phyloP scores from a whole-genome alignment of 345 rosid species.

The Linum lewisii region DNA sequence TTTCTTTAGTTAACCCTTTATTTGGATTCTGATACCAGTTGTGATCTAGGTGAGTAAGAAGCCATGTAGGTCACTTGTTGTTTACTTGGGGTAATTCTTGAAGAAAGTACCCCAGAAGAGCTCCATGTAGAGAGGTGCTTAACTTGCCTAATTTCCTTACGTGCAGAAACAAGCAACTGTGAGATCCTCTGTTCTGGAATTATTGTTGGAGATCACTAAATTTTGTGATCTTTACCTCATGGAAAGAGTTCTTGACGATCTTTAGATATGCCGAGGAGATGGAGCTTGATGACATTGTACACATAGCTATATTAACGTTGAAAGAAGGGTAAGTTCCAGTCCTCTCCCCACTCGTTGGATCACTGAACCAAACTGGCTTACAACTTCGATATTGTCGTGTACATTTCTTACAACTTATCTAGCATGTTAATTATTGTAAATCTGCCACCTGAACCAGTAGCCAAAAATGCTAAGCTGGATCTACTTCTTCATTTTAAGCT shows the following conservation, averaged over 20 bases:
- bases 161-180: constrained; percentile 82
- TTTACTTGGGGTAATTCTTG: constrained; percentile 77
- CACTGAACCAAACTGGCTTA: too few relatives aligned
- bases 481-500: too few relatives aligned
- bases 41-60: too few relatives aligned
- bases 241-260: constrained; percentile 96
- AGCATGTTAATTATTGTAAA: too few relatives aligned
- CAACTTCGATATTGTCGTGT: too few relatives aligned
- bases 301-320: constrained; percentile 85
- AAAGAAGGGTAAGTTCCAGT: constrained; percentile 68
- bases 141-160: constrained; percentile 12
- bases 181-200: constrained; percentile 82
- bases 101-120: constrained; percentile 85
- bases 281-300: constrained; percentile 99
- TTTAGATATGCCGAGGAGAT: constrained; percentile 90
- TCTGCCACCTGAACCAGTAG: background rate
- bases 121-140: constrained; percentile 44
- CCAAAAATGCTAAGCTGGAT: background rate
- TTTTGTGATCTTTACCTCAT: constrained; percentile 91
- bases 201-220: constrained; percentile 83
- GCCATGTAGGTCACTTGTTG: constrained; percentile 91
- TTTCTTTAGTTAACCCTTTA: constrained; percentile 7
- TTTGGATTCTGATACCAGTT: constrained; percentile 14
- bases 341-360: too few relatives aligned
- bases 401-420: too few relatives aligned